Conservation (phyloP, 2,329 filamentous ascomycete genomes). For the Purpureocillium takamizusanense region DNA sequence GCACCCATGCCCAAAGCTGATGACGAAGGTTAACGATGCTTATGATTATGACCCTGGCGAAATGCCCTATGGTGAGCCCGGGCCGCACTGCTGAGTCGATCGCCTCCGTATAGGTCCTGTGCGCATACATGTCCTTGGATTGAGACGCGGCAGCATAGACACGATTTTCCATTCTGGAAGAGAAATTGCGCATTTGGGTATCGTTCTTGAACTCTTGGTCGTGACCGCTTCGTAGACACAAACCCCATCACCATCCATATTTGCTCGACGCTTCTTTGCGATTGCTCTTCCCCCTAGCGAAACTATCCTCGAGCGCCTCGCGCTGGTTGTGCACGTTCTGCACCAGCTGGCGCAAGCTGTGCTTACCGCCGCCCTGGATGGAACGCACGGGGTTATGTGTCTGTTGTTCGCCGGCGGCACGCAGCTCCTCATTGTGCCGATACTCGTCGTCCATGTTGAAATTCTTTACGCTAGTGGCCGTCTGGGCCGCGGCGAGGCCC, state of each 20-base stretch:
- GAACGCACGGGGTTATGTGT: conserved; percentile 80
- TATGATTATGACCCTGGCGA: conserved; percentile 3
- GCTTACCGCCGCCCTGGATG: conserved; percentile 72
- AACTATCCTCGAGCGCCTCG: conserved; percentile 86
- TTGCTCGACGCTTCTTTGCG: conserved; percentile 71
- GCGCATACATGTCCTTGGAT: too few relatives aligned
- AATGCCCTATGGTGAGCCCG: too few relatives aligned
- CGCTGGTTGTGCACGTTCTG: conserved; percentile 73
- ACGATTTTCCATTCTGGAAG: too few relatives aligned
- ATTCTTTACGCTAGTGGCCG: conserved; percentile 57
- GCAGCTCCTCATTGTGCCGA: conserved; percentile 68
- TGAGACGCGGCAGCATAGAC: too few relatives aligned
- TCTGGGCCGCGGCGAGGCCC: conserved; percentile 25
- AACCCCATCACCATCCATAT: conserved; percentile 61
- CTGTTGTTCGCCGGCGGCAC: conserved; percentile 59
- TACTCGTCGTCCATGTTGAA: conserved; percentile 91
- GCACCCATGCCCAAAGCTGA: too few relatives aligned
- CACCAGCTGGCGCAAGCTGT: conserved; percentile 80
- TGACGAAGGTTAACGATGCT: conserved; percentile 1
- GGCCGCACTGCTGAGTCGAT: too few relatives aligned
- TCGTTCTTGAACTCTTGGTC: too few relatives aligned
- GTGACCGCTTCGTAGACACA: background rate
- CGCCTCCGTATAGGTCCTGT: too few relatives aligned
- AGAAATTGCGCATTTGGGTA: too few relatives aligned
- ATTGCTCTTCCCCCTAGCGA: conserved; percentile 70